Percentiles rank a stretch among this genome's conserved stretches.
Conservation (phyloP, 164 flowering plant species). For the Brasenia schreberi region DNA sequence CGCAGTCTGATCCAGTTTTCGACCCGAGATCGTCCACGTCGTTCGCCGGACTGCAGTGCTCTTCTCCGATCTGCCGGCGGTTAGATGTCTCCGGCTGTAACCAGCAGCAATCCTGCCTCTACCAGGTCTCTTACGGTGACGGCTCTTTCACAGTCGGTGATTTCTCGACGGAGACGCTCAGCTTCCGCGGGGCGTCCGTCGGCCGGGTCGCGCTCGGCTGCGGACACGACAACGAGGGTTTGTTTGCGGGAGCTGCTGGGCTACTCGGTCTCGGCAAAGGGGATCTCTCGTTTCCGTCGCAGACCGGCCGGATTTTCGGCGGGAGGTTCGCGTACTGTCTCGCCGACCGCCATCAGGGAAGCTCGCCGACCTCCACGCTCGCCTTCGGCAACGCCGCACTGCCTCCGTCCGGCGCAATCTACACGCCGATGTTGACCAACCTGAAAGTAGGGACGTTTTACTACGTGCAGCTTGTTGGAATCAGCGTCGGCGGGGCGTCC, state of each 20-base stretch:
- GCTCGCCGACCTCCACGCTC: conserved; percentile 33
- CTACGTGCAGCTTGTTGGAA: conserved; percentile 63
- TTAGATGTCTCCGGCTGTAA: conserved; percentile 66
- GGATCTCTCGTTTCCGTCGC: conserved; percentile 58
- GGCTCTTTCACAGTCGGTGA: conserved; percentile 90
- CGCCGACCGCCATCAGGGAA: conserved; percentile 52
- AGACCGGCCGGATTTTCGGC: conserved; percentile 48
- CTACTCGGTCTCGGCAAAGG: conserved; percentile 85
- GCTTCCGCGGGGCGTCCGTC: conserved; percentile 49
- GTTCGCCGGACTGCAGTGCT: conserved; percentile 34
- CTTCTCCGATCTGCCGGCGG: conserved; percentile 42
- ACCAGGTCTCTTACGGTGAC: conserved; percentile 82
- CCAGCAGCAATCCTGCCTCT: conserved; percentile 7
- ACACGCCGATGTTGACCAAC: conserved; percentile 57
- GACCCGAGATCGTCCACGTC: conserved; percentile 53
- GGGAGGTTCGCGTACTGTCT: conserved; percentile 83
- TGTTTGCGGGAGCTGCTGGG: conserved; percentile 92
- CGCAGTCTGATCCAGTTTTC: conserved; percentile 76
- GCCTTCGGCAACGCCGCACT: conserved; percentile 44
- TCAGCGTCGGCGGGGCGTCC: conserved; percentile 75
- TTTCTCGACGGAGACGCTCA: conserved; percentile 69
- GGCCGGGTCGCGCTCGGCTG: conserved; percentile 66
- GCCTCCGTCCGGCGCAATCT: conserved; percentile 47
- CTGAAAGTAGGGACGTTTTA: conserved; percentile 82
- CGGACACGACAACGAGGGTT: conserved; percentile 90